These are phyloP conservation scores for Inga leiocalycina DNA, from an alignment of 306 rosid genomes.

Conservation along the genomic window DNA sequence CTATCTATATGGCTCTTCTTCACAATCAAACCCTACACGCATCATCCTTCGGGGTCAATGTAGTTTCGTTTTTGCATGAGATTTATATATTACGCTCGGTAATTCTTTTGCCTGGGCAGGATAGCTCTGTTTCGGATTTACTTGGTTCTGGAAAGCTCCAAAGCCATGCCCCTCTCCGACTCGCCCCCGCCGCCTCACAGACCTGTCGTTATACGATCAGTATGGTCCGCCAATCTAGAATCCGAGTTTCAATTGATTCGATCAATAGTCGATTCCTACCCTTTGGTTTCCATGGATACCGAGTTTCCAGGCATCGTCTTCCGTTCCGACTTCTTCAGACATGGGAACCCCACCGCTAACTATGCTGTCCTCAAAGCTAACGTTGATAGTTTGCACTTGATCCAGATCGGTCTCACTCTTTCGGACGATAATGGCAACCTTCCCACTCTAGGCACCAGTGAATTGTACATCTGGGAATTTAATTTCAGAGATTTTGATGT, in stretches of 20 bases:
- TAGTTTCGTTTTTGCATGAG: not conserved
- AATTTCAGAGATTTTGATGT: conserved; percentile 70
- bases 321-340: conserved; percentile 35
- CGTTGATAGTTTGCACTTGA: conserved; percentile 66
- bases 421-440: conserved; percentile 56
- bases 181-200: conserved; percentile 12
- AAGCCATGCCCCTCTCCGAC: conserved; percentile 30
- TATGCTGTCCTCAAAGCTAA: conserved; percentile 70
- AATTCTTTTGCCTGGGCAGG: not conserved
- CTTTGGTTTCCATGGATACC: conserved; percentile 70
- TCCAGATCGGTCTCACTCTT: conserved; percentile 70
- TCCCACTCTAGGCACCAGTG: conserved; percentile 51
- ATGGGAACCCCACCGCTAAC: conserved; percentile 23
- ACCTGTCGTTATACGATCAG: conserved; percentile 53
- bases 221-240: conserved; percentile 59
- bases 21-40: too few species aligned
- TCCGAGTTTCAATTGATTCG: conserved; percentile 54
- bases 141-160: conserved; percentile 6
- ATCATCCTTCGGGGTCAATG: too few species aligned
- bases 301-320: conserved; percentile 79
- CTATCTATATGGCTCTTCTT: too few species aligned
- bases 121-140: not conserved
- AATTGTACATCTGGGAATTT: conserved; percentile 61
- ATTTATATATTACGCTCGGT: not conserved
- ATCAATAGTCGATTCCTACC: conserved; percentile 42